phyloP scores from a whole-genome alignment of 345 rosid genomes.

The Anastatica hierochuntica region DNA sequence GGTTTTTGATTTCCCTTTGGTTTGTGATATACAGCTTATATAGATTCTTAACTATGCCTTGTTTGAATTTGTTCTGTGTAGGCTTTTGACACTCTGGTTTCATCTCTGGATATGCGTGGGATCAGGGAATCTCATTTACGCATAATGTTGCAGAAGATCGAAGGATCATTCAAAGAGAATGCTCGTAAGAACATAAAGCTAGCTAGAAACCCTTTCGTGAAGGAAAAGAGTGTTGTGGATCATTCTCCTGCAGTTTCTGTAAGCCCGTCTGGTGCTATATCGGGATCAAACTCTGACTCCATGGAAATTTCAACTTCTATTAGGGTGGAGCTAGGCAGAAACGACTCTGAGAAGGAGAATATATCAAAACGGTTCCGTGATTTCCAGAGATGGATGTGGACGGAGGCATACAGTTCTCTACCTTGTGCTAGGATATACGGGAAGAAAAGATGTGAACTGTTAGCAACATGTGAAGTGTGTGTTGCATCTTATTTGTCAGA shows the following conservation, averaged over 20 bases:
- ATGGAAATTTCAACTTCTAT: conserved; percentile 43
- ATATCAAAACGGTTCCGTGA: conserved; percentile 61
- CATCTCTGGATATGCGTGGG: conserved; percentile 84
- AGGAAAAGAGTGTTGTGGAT: conserved; percentile 28
- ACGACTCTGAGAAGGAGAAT: conserved; percentile 48
- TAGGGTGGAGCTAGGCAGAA: conserved; percentile 73
- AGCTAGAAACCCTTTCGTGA: conserved; percentile 20
- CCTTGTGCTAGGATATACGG: conserved; percentile 47
- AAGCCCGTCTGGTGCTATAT: conserved; percentile 58
- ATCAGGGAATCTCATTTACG: conserved; percentile 90
- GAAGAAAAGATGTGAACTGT: conserved; percentile 45
- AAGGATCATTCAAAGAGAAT: conserved; percentile 65
- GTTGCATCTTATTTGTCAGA: conserved; percentile 39
- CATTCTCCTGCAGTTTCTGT: conserved; percentile 31
- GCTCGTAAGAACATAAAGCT: conserved; percentile 29
- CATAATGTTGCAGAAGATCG: conserved; percentile 78
- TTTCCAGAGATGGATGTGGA: conserved; percentile 80
- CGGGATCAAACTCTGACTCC: conserved; percentile 40
- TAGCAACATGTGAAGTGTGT: conserved; percentile 66
- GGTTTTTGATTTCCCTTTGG: neutral
- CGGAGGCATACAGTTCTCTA: conserved; percentile 44
- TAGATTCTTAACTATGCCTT: conserved; percentile 1
- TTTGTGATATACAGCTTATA: neutral
- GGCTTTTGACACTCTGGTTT: conserved; percentile 82
- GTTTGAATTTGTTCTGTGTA: conserved; percentile 20